phyloP scores from a whole-genome alignment of 202 grass and related monocot species.

The Carex arenaria region DNA sequence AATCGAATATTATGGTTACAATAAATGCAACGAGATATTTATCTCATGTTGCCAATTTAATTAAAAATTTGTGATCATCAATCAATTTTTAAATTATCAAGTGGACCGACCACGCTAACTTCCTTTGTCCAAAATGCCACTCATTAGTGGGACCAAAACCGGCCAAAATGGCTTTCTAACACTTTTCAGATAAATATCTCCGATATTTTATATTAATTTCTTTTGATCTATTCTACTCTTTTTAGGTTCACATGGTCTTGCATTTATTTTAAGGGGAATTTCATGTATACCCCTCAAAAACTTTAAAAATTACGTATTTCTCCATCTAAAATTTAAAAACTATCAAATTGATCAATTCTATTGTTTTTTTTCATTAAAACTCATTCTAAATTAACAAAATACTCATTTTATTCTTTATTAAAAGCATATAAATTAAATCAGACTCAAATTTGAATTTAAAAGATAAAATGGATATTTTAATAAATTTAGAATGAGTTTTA shows the following conservation, averaged over 20 bases:
- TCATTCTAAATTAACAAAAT: too few relatives aligned
- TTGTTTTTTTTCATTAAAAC: too few relatives aligned
- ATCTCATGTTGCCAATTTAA: not conserved
- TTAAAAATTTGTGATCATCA: not conserved
- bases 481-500: too few relatives aligned
- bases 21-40: not conserved
- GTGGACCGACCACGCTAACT: conserved; percentile 5
- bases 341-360: too few relatives aligned
- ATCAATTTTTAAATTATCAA: not conserved
- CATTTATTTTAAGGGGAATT: not conserved
- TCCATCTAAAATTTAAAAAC: too few relatives aligned
- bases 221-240: not conserved
- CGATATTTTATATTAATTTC: not conserved
- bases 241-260: not conserved
- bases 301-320: too few relatives aligned
- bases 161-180: not conserved
- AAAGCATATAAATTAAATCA: too few relatives aligned
- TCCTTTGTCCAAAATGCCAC: not conserved
- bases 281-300: too few relatives aligned
- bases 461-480: too few relatives aligned
- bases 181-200: not conserved
- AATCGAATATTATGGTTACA: too few relatives aligned
- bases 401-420: too few relatives aligned
- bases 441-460: too few relatives aligned
- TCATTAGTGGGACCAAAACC: conserved; percentile 1